Evolutionary conservation across 2,329 filamentous ascomycete species (phyloP).

Genomic region (Lachnellula occidentalis): DNA sequence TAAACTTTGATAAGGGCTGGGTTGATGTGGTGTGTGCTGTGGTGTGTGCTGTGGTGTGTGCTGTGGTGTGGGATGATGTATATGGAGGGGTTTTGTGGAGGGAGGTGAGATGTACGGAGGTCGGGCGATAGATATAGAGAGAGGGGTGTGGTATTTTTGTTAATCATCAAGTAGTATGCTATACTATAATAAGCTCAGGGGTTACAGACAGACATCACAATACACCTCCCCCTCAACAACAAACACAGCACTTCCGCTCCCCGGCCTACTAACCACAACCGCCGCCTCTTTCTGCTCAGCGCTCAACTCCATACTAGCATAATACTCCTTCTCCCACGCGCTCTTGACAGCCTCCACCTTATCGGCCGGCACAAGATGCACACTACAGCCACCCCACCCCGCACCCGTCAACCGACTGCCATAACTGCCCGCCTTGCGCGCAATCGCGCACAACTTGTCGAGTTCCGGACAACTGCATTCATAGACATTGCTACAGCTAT

Average conservation of each 20-base stretch:
- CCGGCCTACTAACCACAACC: slow-evolving; percentile 84
- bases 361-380: slow-evolving; percentile 82
- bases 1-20: background rate
- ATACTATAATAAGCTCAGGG: background rate
- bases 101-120: too few species aligned
- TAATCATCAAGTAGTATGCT: too few species aligned
- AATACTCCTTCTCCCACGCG: slow-evolving; percentile 79
- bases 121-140: background rate
- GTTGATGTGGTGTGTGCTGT: background rate
- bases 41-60: background rate
- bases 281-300: slow-evolving; percentile 71
- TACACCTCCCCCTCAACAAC: slow-evolving; percentile 28
- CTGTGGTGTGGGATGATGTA: background rate
- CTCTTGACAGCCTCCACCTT: slow-evolving; percentile 73
- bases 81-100: background rate
- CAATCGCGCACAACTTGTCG: slow-evolving; percentile 81
- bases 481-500: slow-evolving; percentile 79
- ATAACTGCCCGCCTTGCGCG: slow-evolving; percentile 70
- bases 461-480: slow-evolving; percentile 90
- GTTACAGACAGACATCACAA: background rate
- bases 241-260: slow-evolving; percentile 61
- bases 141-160: background rate
- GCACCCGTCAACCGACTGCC: slow-evolving; percentile 86
- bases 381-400: slow-evolving; percentile 94
- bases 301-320: slow-evolving; percentile 58